These are phyloP conservation scores for Arthroderma uncinatum DNA, from an alignment of 2,329 filamentous ascomycete genomes.

Conservation along the genomic window DNA sequence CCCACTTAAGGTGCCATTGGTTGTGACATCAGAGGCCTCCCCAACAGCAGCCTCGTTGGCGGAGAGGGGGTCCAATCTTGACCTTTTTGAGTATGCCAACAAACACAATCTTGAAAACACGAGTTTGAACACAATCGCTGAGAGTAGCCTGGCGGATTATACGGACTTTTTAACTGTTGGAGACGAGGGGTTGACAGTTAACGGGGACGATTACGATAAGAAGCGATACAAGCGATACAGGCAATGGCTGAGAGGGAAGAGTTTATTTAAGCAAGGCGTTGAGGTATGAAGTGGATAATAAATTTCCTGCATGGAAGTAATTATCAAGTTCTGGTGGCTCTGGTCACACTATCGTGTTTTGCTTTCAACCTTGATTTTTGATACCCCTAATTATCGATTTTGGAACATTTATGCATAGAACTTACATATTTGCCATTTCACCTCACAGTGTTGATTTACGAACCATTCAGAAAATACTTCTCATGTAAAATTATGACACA, in stretches of 20 bases:
- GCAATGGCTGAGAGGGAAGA: slow-evolving; percentile 91
- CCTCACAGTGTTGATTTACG: too few relatives aligned
- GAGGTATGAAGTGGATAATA: slow-evolving; percentile 28
- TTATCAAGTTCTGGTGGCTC: too few relatives aligned
- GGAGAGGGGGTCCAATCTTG: slow-evolving; percentile 39
- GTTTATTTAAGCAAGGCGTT: slow-evolving; percentile 80
- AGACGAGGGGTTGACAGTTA: slow-evolving; percentile 78
- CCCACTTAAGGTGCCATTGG: slow-evolving; percentile 72
- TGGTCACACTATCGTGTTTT: background rate
- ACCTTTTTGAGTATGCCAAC: slow-evolving; percentile 72
- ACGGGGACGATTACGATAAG: slow-evolving; percentile 74
- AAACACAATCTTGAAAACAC: slow-evolving; percentile 53
- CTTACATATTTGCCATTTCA: background rate
- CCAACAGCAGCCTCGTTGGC: slow-evolving; percentile 26
- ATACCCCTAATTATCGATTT: background rate
- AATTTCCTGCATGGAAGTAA: background rate
- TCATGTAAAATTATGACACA: too few relatives aligned
- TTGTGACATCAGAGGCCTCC: slow-evolving; percentile 35
- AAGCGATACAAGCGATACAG: slow-evolving; percentile 94
- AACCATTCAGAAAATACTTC: too few relatives aligned
- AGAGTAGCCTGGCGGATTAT: slow-evolving; percentile 62
- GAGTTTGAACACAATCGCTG: slow-evolving; percentile 34
- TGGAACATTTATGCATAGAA: background rate
- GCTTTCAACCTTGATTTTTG: slow-evolving; percentile 5
- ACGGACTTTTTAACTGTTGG: slow-evolving; percentile 62